Evolutionary conservation across 441 rosid species (phyloP).

Genomic region (Capsella rubella): DNA sequence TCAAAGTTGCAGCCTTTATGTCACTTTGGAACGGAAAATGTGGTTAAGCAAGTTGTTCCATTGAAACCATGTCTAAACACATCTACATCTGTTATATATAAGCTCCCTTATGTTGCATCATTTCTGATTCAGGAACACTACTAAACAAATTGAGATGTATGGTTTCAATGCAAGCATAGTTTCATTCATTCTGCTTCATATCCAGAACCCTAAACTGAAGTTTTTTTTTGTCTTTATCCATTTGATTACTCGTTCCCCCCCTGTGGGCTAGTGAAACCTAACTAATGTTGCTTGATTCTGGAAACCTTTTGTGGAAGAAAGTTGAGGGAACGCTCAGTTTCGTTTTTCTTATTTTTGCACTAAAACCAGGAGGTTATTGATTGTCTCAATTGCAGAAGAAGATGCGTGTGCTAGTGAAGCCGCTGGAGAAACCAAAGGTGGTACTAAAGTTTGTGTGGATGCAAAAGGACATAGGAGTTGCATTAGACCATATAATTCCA

Average conservation of each 20-base stretch:
- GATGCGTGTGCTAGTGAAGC: constrained; percentile 77
- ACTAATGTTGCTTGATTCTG: constrained; percentile 14
- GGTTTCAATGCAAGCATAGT: background rate
- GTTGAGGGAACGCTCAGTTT: background rate
- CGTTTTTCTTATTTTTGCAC: background rate
- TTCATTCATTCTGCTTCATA: background rate
- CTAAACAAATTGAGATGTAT: background rate
- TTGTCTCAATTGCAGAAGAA: constrained; percentile 46
- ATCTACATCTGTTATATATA: constrained; percentile 19
- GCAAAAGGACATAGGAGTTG: constrained; percentile 85
- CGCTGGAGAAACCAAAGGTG: constrained; percentile 71
- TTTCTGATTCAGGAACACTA: constrained; percentile 4
- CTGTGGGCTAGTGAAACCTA: constrained; percentile 60
- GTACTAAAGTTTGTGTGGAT: constrained; percentile 88
- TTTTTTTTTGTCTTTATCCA: background rate
- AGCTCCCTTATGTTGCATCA: constrained; percentile 29
- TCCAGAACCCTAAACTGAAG: background rate
- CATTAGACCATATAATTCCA: constrained; percentile 73
- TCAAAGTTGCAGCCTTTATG: constrained; percentile 7
- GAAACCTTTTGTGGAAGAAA: background rate
- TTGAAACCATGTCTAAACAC: constrained; percentile 11
- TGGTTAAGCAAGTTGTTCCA: background rate
- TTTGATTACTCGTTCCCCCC: background rate
- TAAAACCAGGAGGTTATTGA: background rate
- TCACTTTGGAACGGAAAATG: background rate